A percentile compares a stretch with the other conserved stretches of the same genome.
Evolutionary conservation across 345 rosid species (phyloP).

Genomic region (Mercurialis annua): DNA sequence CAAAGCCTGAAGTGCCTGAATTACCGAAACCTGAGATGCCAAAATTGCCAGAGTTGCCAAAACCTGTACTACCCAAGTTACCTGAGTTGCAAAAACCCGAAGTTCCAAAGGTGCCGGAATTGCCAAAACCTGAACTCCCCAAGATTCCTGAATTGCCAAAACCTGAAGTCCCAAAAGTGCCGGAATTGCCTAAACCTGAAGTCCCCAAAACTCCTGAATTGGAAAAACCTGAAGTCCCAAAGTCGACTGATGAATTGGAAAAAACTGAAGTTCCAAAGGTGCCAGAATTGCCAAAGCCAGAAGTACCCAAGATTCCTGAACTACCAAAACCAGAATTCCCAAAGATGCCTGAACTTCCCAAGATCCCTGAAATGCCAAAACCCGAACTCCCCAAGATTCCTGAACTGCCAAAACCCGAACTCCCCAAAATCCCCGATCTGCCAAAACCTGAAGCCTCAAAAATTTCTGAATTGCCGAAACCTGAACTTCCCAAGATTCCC

Average conservation of each 20-base stretch:
- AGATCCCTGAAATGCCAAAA: neutral
- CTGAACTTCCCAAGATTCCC: neutral
- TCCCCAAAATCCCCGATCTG: constrained; percentile 8
- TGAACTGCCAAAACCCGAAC: no score
- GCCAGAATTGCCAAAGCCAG: constrained; percentile 2
- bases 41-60: neutral
- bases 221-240: neutral
- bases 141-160: no score
- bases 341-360: neutral
- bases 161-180: no score
- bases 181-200: neutral
- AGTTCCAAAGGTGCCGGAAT: neutral
- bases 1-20: constrained; percentile 6
- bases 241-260: neutral
- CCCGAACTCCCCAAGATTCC: neutral
- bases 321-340: constrained; percentile 3
- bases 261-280: neutral
- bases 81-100: constrained; percentile 14
- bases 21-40: neutral
- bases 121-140: no score
- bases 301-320: neutral
- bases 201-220: neutral
- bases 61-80: no score
- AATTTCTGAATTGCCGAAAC: neutral
- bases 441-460: constrained; percentile 1